Evolutionary conservation across 345 rosid species (phyloP).

Genomic region (Boechera retrofracta): DNA sequence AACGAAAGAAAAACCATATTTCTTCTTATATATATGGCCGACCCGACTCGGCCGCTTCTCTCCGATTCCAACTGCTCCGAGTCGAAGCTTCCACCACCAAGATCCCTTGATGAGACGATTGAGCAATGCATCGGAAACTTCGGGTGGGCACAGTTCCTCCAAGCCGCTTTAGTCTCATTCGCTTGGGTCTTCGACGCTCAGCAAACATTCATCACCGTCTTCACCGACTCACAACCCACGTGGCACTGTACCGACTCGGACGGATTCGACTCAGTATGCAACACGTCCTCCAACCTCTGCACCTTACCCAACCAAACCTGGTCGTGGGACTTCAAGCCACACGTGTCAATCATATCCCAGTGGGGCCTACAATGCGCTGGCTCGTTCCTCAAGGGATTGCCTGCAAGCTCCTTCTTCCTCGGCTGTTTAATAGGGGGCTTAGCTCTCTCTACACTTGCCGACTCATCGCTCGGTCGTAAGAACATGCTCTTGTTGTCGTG

Average conservation of each 20-base stretch:
- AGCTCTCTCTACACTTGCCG: constrained; percentile 56
- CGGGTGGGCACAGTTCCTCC: constrained; percentile 53
- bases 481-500: constrained; percentile 59
- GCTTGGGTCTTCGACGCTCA: constrained; percentile 67
- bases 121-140: constrained; percentile 56
- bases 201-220: constrained; percentile 66
- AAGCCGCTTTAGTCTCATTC: constrained; percentile 59
- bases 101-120: constrained; percentile 51
- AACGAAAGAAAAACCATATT: not conserved
- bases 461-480: constrained; percentile 67
- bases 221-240: constrained; percentile 59
- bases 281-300: constrained; percentile 45
- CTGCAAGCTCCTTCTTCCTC: constrained; percentile 63
- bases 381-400: constrained; percentile 54
- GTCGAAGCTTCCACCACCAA: constrained; percentile 34
- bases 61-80: constrained; percentile 29
- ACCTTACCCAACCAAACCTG: constrained; percentile 47
- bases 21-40: constrained; percentile 27
- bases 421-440: constrained; percentile 65
- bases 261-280: constrained; percentile 36
- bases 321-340: constrained; percentile 55
- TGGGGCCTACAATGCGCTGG: constrained; percentile 62
- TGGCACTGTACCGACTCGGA: constrained; percentile 55
- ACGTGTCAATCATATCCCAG: constrained; percentile 55
- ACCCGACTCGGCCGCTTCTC: constrained; percentile 46